A percentile compares a stretch with the other conserved stretches of the same genome.
These are phyloP conservation scores for Phaeodactylum tricornutum DNA, from an alignment of 108 stramenopile genomes.

Conservation along the genomic window DNA sequence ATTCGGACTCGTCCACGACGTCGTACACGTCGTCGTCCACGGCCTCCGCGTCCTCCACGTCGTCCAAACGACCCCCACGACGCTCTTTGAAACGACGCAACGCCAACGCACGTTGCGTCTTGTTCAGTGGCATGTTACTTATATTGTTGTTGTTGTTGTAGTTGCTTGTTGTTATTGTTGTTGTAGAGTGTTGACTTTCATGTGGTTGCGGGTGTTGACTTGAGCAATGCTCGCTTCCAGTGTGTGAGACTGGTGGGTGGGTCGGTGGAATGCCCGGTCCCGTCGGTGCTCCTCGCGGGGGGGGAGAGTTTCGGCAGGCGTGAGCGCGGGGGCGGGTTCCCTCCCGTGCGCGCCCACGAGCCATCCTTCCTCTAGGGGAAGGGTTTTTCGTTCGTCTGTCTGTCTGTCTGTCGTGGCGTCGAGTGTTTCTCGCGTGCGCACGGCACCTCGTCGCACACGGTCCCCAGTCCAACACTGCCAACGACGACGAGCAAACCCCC, in stretches of 20 bases:
- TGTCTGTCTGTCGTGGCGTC: not conserved
- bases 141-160: not conserved
- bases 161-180: not conserved
- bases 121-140: constrained; percentile 1
- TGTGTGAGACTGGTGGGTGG: not conserved
- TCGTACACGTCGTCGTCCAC: constrained; percentile 83
- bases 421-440: too few species aligned
- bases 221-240: not conserved
- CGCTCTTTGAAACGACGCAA: not conserved
- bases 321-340: constrained; percentile 3
- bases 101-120: not conserved
- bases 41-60: constrained; percentile 19
- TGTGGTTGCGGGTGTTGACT: not conserved
- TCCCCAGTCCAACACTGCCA: too few species aligned
- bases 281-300: not conserved
- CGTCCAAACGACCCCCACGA: not conserved
- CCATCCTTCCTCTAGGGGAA: not conserved
- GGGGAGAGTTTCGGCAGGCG: not conserved
- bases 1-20: constrained; percentile 78
- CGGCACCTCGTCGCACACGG: too few species aligned
- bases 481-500: too few species aligned
- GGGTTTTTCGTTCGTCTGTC: not conserved
- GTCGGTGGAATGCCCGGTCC: not conserved
- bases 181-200: not conserved
- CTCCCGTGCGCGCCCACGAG: too few species aligned